Conservation (phyloP, 2,329 filamentous ascomycete species). For the Myriosclerotinia duriaeana region DNA sequence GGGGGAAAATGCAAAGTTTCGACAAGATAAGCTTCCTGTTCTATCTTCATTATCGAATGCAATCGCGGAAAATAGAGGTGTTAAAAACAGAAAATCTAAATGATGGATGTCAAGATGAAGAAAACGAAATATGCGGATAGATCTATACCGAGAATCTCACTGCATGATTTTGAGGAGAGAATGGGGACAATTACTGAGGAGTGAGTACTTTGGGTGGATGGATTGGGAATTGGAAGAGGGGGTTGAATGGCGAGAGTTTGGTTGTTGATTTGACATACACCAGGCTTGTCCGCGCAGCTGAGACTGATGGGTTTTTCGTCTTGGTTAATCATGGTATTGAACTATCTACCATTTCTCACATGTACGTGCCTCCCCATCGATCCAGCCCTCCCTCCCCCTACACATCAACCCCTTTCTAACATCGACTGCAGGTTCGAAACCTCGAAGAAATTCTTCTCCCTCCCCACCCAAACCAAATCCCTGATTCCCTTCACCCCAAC, state of each 20-base stretch:
- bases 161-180: conserved; percentile 53
- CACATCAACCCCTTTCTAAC: conserved; percentile 49
- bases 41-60: neutral
- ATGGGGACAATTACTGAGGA: conserved; percentile 54
- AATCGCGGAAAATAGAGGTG: neutral
- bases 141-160: conserved; percentile 48
- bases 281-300: conserved; percentile 46
- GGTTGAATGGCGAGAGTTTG: neutral
- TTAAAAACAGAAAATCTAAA: neutral
- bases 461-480: conserved; percentile 50
- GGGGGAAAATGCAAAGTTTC: neutral
- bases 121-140: conserved; percentile 34
- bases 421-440: conserved; percentile 38
- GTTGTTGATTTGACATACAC: conserved; percentile 12
- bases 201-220: conserved; percentile 41
- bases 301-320: conserved; percentile 60
- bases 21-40: neutral
- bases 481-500: conserved; percentile 50
- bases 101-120: neutral
- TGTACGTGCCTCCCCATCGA: neutral
- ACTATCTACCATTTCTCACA: conserved; percentile 21
- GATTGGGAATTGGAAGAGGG: neutral
- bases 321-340: conserved; percentile 51
- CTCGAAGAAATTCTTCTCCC: conserved; percentile 52
- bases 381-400: conserved; percentile 26